Evolutionary conservation across 2,329 filamentous ascomycete genomes (phyloP).

Genomic region (Fusarium gaditjirri): DNA sequence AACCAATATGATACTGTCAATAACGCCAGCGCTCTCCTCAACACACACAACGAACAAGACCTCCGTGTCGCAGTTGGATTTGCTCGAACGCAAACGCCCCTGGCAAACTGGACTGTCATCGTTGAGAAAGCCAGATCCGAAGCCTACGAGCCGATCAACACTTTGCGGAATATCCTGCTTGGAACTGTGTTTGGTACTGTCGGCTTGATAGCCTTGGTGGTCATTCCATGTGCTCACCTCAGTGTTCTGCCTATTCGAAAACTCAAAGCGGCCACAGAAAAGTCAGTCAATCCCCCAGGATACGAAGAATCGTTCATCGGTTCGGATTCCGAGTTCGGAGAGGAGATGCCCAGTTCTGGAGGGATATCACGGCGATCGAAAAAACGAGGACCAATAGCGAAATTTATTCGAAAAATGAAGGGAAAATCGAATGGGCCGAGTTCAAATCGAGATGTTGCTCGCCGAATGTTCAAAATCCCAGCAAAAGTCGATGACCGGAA

Average conservation of each 20-base stretch:
- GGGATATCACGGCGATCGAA: conserved; percentile 58
- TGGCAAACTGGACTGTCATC: conserved; percentile 85
- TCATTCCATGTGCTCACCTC: conserved; percentile 83
- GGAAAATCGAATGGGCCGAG: conserved; percentile 46
- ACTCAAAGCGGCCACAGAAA: conserved; percentile 78
- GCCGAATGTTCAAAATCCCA: conserved; percentile 82
- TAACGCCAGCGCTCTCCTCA: conserved; percentile 75
- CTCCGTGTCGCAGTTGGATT: conserved; percentile 81
- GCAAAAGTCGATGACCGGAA: conserved; percentile 80
- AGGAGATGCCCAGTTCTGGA: conserved; percentile 54
- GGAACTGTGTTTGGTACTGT: conserved; percentile 87
- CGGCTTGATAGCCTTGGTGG: conserved; percentile 75
- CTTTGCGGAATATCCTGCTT: conserved; percentile 81
- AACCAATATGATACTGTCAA: conserved; percentile 62
- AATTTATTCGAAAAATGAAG: conserved; percentile 52
- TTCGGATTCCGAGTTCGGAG: conserved; percentile 56
- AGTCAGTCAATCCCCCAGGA: conserved; percentile 74
- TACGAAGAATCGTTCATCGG: conserved; percentile 61
- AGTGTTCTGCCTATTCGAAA: conserved; percentile 83
- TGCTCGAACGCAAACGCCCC: conserved; percentile 71
- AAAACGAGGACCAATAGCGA: conserved; percentile 55
- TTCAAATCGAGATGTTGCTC: conserved; percentile 53
- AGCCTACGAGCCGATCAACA: conserved; percentile 79
- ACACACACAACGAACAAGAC: conserved; percentile 78
- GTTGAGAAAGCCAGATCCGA: conserved; percentile 81